Evolutionary conservation across 352 stramenopile species (phyloP).

Genomic region (Phytophthora palmivora): DNA sequence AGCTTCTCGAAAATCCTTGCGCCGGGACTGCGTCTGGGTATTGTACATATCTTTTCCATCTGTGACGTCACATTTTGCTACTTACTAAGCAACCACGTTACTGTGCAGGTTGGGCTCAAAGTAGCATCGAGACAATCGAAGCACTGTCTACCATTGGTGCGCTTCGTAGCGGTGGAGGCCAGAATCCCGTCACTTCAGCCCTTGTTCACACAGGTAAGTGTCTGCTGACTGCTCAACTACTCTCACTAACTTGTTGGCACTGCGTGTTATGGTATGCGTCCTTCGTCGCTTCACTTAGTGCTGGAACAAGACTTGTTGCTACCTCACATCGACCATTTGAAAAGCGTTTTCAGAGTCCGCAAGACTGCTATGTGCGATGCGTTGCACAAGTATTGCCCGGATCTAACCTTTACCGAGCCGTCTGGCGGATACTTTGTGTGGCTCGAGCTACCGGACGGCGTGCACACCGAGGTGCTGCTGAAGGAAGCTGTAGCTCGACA

Average conservation of each 20-base stretch:
- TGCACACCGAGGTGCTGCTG: slow-evolving; percentile 63
- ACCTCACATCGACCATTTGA: slow-evolving; percentile 59
- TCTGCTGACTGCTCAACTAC: slow-evolving; percentile 17
- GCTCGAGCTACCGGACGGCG: slow-evolving; percentile 59
- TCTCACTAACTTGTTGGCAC: slow-evolving; percentile 12
- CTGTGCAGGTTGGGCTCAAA: slow-evolving; percentile 64
- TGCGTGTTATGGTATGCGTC: slow-evolving; percentile 14
- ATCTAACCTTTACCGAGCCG: slow-evolving; percentile 64
- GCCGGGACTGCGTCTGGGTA: slow-evolving; percentile 91
- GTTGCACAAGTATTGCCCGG: slow-evolving; percentile 47
- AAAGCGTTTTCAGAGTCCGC: slow-evolving; percentile 46
- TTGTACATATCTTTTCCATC: background rate
- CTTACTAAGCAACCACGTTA: background rate
- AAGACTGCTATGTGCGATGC: slow-evolving; percentile 59
- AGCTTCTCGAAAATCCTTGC: slow-evolving; percentile 97
- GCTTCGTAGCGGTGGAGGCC: slow-evolving; percentile 90
- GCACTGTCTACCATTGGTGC: slow-evolving; percentile 72
- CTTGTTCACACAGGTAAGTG: slow-evolving; percentile 78
- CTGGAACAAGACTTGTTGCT: slow-evolving; percentile 60
- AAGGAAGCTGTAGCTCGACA: slow-evolving; percentile 48
- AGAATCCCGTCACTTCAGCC: slow-evolving; percentile 90
- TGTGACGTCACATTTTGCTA: background rate
- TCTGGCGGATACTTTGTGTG: slow-evolving; percentile 89
- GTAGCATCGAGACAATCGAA: slow-evolving; percentile 62
- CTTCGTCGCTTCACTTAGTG: slow-evolving; percentile 63